Conservation (phyloP, 1,284 basidiomycete species). For the Cystobasidium slooffiae region DNA sequence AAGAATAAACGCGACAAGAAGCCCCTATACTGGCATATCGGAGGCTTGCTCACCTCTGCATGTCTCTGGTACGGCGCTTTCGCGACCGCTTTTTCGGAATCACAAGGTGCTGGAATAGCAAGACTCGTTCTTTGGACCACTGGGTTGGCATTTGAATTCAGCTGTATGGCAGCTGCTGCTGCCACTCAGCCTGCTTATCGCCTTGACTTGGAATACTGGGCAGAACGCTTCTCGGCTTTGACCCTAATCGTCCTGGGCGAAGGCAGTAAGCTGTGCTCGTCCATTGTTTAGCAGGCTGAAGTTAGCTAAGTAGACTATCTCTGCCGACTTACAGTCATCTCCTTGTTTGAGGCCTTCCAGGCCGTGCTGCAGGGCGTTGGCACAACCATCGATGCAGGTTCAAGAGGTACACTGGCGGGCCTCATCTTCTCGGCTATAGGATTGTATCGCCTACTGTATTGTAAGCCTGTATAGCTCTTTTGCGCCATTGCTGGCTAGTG, state of each 20-base stretch:
- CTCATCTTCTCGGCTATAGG: slow-evolving; percentile 27
- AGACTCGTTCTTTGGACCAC: slow-evolving; percentile 18
- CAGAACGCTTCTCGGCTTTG: slow-evolving; percentile 36
- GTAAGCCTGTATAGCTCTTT: background rate
- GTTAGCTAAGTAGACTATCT: background rate
- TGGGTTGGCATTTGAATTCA: slow-evolving; percentile 23
- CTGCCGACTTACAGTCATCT: slow-evolving; percentile 2
- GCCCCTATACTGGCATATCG: slow-evolving; percentile 21
- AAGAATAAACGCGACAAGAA: slow-evolving; percentile 6
- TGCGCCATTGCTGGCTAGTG: background rate
- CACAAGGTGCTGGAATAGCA: background rate
- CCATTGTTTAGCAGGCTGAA: background rate
- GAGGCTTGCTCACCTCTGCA: slow-evolving; percentile 6
- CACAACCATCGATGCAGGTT: background rate
- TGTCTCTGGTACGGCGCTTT: slow-evolving; percentile 21
- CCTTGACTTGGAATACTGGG: slow-evolving; percentile 33
- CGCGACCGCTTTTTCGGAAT: slow-evolving; percentile 3
- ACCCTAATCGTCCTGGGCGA: slow-evolving; percentile 39
- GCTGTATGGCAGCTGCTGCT: background rate
- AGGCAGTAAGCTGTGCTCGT: slow-evolving; percentile 10
- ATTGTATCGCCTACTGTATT: slow-evolving; percentile 24
- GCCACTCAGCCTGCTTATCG: slow-evolving; percentile 1
- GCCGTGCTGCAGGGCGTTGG: slow-evolving; percentile 8
- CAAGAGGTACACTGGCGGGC: background rate
- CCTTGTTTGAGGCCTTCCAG: slow-evolving; percentile 30